Evolutionary conservation across 768 basidiomycete genomes (phyloP), one percentile per base, ranked within the genome.

Genomic region (Phaeotremella fagi): DNA sequence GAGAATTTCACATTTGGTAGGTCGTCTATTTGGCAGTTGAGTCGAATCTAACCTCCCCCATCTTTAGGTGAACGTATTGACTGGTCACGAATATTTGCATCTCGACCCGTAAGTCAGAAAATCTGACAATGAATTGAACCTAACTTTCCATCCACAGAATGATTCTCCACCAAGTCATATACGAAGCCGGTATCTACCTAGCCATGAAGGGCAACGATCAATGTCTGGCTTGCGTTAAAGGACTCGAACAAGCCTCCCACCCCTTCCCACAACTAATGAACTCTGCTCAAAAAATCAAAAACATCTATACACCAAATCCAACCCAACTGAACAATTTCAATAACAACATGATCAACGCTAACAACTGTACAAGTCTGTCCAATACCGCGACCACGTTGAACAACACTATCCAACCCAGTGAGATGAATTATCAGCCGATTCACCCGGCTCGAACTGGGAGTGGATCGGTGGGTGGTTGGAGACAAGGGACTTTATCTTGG

Each of bases 111-210:
- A 24, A 23, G 58, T 71, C 31, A 33, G 9, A 7, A 7, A 33
- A 16, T 33, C 31, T 7, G 9, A 33, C 15, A 33, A 33, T 45
- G n/a, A 6, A 26, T 29, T 25, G 28, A 15, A 27, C 29, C 37
- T 27, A 23, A 31, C n/a, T 48, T 33, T 41, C 37, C 82, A 83
- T 70, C 79, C 88, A 51, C 72, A 87, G 88, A 26, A 88, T 90
- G 3, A 86, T 90, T 36, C 87, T 95, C 81, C 86, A 88, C 56
- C 86, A 88, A 66, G 83, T 84, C 60, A 84, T 87, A 69, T 87
- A 86, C 57, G 85, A 87, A 56, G 86, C 90, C 0, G 91, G 90
- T 12, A 82, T 80, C 44, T 78, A 90, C 14, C 81, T 94, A 48
- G 90, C 89, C 4, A 81, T 84, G 23, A 75, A 86, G n/a, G 90